Base-by-base conservation (phyloP, 176 grass and related monocot species). In the Paspalum notatum region DNA sequence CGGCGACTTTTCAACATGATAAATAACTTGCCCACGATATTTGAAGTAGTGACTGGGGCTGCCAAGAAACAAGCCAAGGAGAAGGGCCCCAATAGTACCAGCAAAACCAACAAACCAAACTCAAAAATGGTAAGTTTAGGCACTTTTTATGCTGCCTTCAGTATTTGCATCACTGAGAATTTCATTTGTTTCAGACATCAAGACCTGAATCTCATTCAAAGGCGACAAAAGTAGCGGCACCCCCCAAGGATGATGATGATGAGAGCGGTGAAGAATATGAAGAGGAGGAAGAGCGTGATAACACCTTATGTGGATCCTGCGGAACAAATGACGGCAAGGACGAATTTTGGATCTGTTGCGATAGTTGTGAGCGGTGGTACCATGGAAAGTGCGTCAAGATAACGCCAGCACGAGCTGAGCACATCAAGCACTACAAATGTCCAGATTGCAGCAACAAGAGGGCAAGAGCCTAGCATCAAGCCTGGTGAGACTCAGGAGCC, bases 361-460 rank as follows among this genome's bases (percentile, higher is more conserved):
- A 94, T 62, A 66, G 84, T 8, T 98, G 95, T 7, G 92, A 98
- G 82, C 87, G 85, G 58, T 98, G 92, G 95, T 98, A 94, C 79
- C 95, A 98, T 79, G 95, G 95, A 6, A 91, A 92, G 62, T 98
- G 95, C 9, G 95, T 98, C 53, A 98, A 88, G 86, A 90, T 98
- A 67, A 94, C 95, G 1, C 92, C 95, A 42, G 95, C 95, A 44
- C 79, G 91, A 65, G 92, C 92, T 0, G 95, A 98, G 84, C 95
- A 98, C 61, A 98, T 98, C 74, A 98, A 95, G 86, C 95, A 94
- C 62, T 98, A 98, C 85, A 98, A 92, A 37, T 98, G 95, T 88
- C 92, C 95, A 74, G 92, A 90, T 67, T 98, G 95, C 81, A 76
- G 78, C 80, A 81, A 75, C 68, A 94, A 92, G 77, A 98, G 93